A percentile compares a stretch with the other conserved stretches of the same genome.
These are phyloP conservation scores for Chaetomiaceae sp. DNA, from an alignment of 2,329 filamentous ascomycete genomes.

Conservation along the genomic window DNA sequence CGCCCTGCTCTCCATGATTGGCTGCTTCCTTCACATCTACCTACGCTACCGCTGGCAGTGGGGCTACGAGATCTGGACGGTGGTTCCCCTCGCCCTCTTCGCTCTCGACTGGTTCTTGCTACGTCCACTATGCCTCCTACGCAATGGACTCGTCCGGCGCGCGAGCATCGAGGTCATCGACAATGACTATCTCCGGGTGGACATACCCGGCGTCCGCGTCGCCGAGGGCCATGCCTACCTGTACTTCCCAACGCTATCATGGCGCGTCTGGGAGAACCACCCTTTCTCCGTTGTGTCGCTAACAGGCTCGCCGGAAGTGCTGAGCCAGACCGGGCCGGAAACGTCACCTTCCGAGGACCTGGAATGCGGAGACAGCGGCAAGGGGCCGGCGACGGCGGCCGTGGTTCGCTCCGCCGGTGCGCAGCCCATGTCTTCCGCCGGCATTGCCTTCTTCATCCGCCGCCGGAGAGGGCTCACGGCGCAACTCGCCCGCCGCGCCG, in stretches of 20 bases:
- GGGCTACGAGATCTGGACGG: neutral
- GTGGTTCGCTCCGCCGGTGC: too few species aligned
- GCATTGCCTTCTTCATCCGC: neutral
- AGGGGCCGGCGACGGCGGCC: too few species aligned
- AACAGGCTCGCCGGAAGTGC: neutral
- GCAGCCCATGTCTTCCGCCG: too few species aligned
- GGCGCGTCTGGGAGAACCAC: neutral
- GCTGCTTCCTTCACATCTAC: neutral
- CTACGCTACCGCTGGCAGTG: neutral
- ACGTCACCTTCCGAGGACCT: neutral
- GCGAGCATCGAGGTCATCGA: neutral
- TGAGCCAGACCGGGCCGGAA: neutral
- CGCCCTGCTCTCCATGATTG: neutral
- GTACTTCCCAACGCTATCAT: neutral
- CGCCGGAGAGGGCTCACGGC: neutral
- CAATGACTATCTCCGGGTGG: neutral
- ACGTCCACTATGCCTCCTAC: neutral
- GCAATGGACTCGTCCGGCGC: neutral
- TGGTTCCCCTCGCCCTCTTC: neutral
- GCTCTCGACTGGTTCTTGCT: neutral
- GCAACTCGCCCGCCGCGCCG: neutral
- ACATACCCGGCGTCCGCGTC: neutral
- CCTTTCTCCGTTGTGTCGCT: neutral
- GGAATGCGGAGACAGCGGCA: neutral
- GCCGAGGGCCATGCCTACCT: neutral